Conservation (phyloP, 2,329 filamentous ascomycete species). For the Dryadomyces sulphureus region DNA sequence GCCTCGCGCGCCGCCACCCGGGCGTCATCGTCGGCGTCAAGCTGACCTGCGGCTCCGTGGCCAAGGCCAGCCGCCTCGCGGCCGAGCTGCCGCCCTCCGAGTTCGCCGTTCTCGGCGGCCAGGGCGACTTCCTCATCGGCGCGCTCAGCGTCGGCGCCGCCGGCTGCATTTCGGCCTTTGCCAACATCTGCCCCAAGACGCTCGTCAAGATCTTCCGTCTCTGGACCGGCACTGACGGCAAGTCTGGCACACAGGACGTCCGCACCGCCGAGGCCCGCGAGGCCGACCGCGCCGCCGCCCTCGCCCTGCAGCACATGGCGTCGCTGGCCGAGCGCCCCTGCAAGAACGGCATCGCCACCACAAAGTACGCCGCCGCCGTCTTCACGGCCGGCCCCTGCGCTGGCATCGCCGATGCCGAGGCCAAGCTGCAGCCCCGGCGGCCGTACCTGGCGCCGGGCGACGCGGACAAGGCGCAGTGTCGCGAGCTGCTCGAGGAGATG, state of each 20-base stretch:
- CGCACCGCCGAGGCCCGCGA: constrained; percentile 15
- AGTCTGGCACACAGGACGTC: neutral
- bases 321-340: constrained; percentile 50
- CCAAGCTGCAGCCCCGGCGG: constrained; percentile 41
- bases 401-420: constrained; percentile 43
- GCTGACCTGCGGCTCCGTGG: constrained; percentile 56
- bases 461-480: constrained; percentile 26
- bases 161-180: constrained; percentile 48
- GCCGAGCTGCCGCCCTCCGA: constrained; percentile 32
- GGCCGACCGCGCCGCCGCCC: constrained; percentile 42
- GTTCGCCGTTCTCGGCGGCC: constrained; percentile 58
- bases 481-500: constrained; percentile 24
- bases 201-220: constrained; percentile 44
- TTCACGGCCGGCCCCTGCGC: constrained; percentile 38
- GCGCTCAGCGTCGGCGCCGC: constrained; percentile 42
- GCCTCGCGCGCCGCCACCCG: constrained; percentile 24
- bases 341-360: constrained; percentile 51
- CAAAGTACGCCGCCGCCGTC: constrained; percentile 52
- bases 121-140: constrained; percentile 54
- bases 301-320: constrained; percentile 44
- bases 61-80: constrained; percentile 50
- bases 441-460: constrained; percentile 41
- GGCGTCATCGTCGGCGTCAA: constrained; percentile 12
- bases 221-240: constrained; percentile 23
- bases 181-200: constrained; percentile 44